Percentiles rank a stretch among this genome's conserved stretches.
phyloP scores from a whole-genome alignment of 495 filamentous ascomycete genomes.

The Tuber microsphaerosporum region DNA sequence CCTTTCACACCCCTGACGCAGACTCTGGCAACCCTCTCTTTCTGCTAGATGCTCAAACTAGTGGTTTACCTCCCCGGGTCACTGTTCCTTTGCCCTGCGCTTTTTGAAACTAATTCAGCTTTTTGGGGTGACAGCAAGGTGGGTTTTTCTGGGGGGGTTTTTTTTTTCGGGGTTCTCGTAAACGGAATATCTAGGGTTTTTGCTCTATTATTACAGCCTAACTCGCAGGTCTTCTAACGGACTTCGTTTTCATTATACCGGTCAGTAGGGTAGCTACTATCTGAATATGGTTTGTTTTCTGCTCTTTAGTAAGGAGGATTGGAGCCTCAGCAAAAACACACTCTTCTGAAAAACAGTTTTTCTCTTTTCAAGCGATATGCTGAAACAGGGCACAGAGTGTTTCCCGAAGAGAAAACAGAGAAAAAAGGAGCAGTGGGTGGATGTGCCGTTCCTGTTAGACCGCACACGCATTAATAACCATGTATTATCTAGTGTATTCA shows the following conservation, averaged over 20 bases:
- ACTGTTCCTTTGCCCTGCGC: neutral
- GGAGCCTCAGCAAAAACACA: neutral
- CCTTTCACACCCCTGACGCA: neutral
- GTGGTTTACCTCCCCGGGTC: neutral
- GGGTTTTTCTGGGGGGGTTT: neutral
- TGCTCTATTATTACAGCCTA: neutral
- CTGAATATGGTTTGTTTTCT: neutral
- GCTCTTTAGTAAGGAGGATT: neutral
- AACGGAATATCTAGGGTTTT: neutral
- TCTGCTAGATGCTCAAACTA: neutral
- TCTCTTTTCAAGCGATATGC: neutral
- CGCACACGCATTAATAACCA: neutral
- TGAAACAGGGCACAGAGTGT: neutral
- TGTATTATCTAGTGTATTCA: neutral
- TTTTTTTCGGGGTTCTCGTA: neutral
- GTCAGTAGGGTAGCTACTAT: neutral
- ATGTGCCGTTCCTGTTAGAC: neutral
- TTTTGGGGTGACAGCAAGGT: neutral
- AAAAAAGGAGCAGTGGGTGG: neutral
- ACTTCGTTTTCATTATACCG: neutral
- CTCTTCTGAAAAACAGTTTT: neutral
- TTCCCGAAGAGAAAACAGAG: neutral
- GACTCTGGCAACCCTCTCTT: neutral
- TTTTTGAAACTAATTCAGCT: neutral
- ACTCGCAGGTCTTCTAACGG: neutral